Evolutionary conservation across 345 rosid species (phyloP).

Genomic region (Isatis tinctoria): DNA sequence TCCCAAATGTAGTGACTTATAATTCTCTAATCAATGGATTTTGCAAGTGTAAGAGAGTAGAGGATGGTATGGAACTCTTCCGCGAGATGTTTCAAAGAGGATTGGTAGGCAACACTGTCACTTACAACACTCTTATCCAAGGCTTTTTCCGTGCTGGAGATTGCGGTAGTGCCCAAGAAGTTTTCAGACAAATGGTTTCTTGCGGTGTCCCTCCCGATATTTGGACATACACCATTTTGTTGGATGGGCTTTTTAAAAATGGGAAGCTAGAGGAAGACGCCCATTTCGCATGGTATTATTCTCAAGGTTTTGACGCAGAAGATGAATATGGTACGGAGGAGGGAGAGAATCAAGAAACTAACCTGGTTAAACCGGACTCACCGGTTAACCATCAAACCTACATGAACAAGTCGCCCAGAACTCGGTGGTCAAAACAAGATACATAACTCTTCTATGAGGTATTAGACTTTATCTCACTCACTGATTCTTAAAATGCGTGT

Average conservation of each 20-base stretch:
- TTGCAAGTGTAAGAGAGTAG: too few relatives aligned
- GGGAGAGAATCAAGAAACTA: constrained; percentile 10
- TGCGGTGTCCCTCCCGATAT: not conserved
- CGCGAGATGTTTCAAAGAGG: too few relatives aligned
- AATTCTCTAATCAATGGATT: too few relatives aligned
- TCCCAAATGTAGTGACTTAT: too few relatives aligned
- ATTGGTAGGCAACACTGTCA: too few relatives aligned
- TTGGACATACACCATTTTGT: not conserved
- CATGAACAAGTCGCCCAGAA: constrained; percentile 56
- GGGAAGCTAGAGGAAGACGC: constrained; percentile 1
- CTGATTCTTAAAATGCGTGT: not conserved
- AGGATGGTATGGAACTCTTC: not conserved
- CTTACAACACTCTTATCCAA: too few relatives aligned
- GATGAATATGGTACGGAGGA: constrained; percentile 32
- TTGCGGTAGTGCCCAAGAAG: not conserved
- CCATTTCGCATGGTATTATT: too few relatives aligned
- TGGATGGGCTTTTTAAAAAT: not conserved
- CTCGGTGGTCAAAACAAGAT: constrained; percentile 79
- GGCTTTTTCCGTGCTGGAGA: not conserved
- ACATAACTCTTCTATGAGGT: constrained; percentile 84
- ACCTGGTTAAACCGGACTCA: constrained; percentile 18
- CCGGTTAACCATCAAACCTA: constrained; percentile 63
- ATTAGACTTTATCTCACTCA: not conserved
- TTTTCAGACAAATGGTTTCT: not conserved
- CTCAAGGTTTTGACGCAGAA: constrained; percentile 35